These are phyloP conservation scores for Escallonia rubra DNA, from an alignment of 129 eudicot species.

Conservation along the genomic window DNA sequence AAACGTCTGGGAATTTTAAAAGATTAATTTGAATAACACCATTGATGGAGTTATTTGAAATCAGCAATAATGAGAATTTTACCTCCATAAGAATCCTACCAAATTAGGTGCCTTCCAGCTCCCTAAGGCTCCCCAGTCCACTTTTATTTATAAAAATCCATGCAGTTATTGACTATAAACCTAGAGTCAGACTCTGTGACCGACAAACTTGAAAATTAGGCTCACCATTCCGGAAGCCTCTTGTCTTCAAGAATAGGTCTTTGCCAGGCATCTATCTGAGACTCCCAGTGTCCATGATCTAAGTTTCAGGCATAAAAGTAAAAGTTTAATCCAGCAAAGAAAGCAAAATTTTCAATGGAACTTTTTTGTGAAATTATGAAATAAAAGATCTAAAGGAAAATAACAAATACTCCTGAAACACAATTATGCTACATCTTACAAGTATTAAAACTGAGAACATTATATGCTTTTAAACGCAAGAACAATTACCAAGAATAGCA, in stretches of 20 bases:
- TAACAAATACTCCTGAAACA: not conserved
- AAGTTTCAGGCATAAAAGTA: constrained; percentile 12
- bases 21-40: too few species aligned
- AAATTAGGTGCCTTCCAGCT: too few species aligned
- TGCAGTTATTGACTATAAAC: too few species aligned
- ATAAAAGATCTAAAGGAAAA: not conserved
- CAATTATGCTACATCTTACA: not conserved
- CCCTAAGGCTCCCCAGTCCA: too few species aligned
- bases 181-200: too few species aligned
- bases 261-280: constrained; percentile 92
- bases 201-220: not conserved
- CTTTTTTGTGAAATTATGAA: not conserved
- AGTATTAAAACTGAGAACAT: not conserved
- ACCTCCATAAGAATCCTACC: too few species aligned
- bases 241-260: constrained; percentile 78
- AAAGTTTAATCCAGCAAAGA: not conserved
- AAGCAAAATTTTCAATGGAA: not conserved
- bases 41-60: too few species aligned
- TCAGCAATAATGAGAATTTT: too few species aligned
- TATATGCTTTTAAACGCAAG: constrained; percentile 5
- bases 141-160: too few species aligned
- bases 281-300: constrained; percentile 73
- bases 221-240: constrained; percentile 82
- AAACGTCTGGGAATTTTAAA: too few species aligned
- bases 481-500: constrained; percentile 71